Percentiles rank a stretch among this genome's conserved stretches.
These are phyloP conservation scores for Monilinia aucupariae DNA, from an alignment of 2,329 filamentous ascomycete species.

Conservation along the genomic window DNA sequence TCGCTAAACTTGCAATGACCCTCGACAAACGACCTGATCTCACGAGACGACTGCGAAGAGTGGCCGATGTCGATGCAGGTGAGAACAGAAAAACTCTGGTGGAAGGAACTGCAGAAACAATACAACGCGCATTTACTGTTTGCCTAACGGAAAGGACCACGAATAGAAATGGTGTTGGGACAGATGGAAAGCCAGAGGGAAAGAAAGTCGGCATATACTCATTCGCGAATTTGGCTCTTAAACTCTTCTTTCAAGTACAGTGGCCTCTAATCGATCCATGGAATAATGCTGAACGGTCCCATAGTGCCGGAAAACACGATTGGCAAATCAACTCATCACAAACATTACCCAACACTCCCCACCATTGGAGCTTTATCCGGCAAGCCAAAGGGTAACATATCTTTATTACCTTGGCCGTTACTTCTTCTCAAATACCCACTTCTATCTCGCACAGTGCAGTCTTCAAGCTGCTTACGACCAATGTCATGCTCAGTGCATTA, in stretches of 20 bases:
- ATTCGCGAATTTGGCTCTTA: conserved; percentile 85
- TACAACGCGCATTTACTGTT: conserved; percentile 85
- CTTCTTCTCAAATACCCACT: conserved; percentile 79
- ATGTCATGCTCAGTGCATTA: conserved; percentile 65
- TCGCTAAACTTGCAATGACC: conserved; percentile 77
- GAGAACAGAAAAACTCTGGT: conserved; percentile 72
- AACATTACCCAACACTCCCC: conserved; percentile 82
- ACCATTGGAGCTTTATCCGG: conserved; percentile 74
- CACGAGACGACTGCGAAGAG: conserved; percentile 54
- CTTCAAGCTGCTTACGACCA: conserved; percentile 77
- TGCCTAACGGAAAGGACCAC: conserved; percentile 77
- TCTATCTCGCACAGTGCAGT: conserved; percentile 67
- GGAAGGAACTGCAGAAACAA: conserved; percentile 80
- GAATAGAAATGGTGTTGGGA: conserved; percentile 46
- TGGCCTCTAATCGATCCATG: conserved; percentile 11
- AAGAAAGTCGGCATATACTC: conserved; percentile 86
- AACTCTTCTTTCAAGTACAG: conserved; percentile 74
- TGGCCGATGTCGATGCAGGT: conserved; percentile 50
- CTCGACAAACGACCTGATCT: conserved; percentile 77
- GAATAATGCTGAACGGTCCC: conserved; percentile 12
- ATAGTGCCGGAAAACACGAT: conserved; percentile 72
- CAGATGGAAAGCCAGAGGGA: conserved; percentile 65
- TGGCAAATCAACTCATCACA: conserved; percentile 81
- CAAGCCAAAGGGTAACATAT: conserved; percentile 82
- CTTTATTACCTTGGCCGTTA: conserved; percentile 93